phyloP scores from a whole-genome alignment of 208 protist genomes.

The Porcisia hertigi region DNA sequence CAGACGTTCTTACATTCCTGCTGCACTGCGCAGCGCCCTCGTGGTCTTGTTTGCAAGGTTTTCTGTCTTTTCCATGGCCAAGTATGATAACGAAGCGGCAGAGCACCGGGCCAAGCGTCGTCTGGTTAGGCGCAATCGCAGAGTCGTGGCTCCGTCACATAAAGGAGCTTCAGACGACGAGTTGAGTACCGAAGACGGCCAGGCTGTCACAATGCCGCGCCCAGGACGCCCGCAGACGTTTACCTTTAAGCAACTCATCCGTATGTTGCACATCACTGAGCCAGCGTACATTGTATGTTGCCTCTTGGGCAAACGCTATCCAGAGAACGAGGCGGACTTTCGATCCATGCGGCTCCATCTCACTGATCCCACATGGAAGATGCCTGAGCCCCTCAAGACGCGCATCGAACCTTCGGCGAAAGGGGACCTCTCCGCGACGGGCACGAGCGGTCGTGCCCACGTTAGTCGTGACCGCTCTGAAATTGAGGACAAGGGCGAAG shows the following conservation, averaged over 20 bases:
- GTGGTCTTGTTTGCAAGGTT: constrained; percentile 88
- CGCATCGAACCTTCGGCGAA: background rate
- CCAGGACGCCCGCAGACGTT: constrained; percentile 21
- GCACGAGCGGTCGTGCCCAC: background rate
- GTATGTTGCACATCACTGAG: constrained; percentile 79
- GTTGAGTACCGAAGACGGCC: background rate
- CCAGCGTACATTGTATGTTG: constrained; percentile 87
- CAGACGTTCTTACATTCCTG: constrained; percentile 50
- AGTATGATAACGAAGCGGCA: constrained; percentile 93
- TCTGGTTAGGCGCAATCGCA: background rate
- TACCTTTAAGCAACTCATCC: constrained; percentile 82
- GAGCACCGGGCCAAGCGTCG: constrained; percentile 43
- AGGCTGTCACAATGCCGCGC: background rate
- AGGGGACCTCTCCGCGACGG: background rate
- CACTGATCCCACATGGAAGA: constrained; percentile 23
- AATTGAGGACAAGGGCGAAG: too few relatives aligned
- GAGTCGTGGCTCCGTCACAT: background rate
- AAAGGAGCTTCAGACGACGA: background rate
- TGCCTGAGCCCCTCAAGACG: background rate
- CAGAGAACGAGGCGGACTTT: constrained; percentile 77
- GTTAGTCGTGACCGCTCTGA: background rate
- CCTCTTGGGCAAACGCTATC: constrained; percentile 95
- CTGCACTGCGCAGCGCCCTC: constrained; percentile 85
- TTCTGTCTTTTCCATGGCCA: constrained; percentile 91
- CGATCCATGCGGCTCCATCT: constrained; percentile 35